phyloP scores from a whole-genome alignment of 1,284 basidiomycete species.

The Dichomitus squalens region DNA sequence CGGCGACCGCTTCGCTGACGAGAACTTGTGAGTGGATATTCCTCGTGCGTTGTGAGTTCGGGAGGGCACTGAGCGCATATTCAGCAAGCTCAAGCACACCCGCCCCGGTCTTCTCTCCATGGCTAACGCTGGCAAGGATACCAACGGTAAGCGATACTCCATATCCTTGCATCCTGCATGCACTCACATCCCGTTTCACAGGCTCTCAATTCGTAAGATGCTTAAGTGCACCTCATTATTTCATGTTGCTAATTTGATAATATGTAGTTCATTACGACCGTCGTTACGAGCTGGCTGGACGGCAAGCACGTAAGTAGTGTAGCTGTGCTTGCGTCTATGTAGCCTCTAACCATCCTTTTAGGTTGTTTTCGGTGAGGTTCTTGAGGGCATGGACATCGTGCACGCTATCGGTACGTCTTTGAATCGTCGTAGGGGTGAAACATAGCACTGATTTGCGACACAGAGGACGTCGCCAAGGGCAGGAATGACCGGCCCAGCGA shows the following conservation, averaged over 20 bases:
- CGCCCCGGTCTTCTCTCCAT: constrained; percentile 87
- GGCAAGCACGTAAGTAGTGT: constrained; percentile 63
- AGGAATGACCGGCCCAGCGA: constrained; percentile 68
- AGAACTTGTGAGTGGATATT: constrained; percentile 75
- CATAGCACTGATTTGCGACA: constrained; percentile 20
- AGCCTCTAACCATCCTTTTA: constrained; percentile 30
- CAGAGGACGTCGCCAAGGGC: constrained; percentile 75
- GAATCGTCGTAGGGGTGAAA: not conserved
- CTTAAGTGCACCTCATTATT: not conserved
- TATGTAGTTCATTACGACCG: constrained; percentile 80
- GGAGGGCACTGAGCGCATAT: not conserved
- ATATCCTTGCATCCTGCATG: constrained; percentile 10
- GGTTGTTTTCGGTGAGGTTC: constrained; percentile 91
- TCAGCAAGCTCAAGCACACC: constrained; percentile 87
- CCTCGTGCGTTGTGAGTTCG: not conserved
- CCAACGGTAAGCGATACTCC: constrained; percentile 59
- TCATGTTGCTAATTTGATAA: not conserved
- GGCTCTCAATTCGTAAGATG: constrained; percentile 82
- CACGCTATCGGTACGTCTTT: constrained; percentile 62
- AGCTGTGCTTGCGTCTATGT: not conserved
- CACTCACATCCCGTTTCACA: constrained; percentile 29
- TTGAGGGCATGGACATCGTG: constrained; percentile 90
- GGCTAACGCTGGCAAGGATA: constrained; percentile 91
- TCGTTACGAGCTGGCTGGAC: constrained; percentile 77
- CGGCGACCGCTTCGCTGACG: constrained; percentile 60